These are phyloP conservation scores for Elsinoe perseae DNA, from an alignment of 2,329 filamentous ascomycete genomes.

Conservation along the genomic window DNA sequence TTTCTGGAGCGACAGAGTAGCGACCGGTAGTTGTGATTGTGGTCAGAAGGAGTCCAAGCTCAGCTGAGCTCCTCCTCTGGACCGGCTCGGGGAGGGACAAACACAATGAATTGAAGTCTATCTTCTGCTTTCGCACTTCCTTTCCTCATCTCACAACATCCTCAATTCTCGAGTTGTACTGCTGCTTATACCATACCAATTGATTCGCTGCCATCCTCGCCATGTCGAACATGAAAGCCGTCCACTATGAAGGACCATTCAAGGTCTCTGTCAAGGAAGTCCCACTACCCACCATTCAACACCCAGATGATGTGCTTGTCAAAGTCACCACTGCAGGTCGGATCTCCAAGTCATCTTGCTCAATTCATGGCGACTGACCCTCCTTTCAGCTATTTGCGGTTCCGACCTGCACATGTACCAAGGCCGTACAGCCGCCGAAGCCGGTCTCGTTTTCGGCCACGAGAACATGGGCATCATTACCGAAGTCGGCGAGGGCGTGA, in stretches of 20 bases:
- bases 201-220: not conserved
- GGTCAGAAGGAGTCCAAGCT: not conserved
- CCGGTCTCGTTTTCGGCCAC: constrained; percentile 55
- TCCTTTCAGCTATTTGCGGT: constrained; percentile 19
- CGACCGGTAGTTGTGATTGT: not conserved
- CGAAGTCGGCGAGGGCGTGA: constrained; percentile 51
- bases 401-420: constrained; percentile 52
- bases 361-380: not conserved
- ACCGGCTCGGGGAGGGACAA: not conserved
- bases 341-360: not conserved
- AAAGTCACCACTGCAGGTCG: constrained; percentile 55
- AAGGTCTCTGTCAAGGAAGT: constrained; percentile 57
- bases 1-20: not conserved
- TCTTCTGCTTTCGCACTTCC: not conserved
- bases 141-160: not conserved
- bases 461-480: constrained; percentile 55
- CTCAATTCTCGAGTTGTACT: not conserved
- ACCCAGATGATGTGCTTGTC: constrained; percentile 58
- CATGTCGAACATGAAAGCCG: constrained; percentile 45
- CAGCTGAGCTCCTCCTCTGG: constrained; percentile 11
- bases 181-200: not conserved
- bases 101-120: not conserved
- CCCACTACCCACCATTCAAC: constrained; percentile 50
- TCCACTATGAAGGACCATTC: constrained; percentile 56
- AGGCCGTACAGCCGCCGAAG: constrained; percentile 54